These are phyloP conservation scores for Glycyrrhiza uralensis DNA, from an alignment of 306 rosid species.

Conservation along the genomic window DNA sequence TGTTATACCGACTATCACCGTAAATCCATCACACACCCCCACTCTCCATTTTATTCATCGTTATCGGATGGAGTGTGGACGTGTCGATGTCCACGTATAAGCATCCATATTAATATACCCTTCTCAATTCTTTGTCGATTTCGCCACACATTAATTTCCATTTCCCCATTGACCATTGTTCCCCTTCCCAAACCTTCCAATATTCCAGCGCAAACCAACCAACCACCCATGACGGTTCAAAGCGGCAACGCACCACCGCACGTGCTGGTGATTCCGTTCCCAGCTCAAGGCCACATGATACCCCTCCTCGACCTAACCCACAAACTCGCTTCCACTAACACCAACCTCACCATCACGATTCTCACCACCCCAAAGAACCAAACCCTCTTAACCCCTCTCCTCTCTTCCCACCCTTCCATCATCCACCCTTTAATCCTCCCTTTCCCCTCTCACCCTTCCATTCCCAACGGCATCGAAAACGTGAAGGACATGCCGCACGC, in stretches of 20 bases:
- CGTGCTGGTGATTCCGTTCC: constrained; percentile 25
- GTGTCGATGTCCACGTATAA: too few relatives aligned
- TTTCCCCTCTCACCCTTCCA: constrained; percentile 42
- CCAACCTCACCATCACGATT: constrained; percentile 22
- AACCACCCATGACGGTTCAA: neutral
- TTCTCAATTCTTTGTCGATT: too few relatives aligned
- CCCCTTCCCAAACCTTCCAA: neutral
- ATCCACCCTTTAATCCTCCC: constrained; percentile 33
- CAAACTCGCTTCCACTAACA: constrained; percentile 7
- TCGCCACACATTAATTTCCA: too few relatives aligned
- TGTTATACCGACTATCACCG: too few relatives aligned
- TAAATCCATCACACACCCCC: too few relatives aligned
- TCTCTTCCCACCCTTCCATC: constrained; percentile 12
- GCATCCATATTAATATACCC: too few relatives aligned
- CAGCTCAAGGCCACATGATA: constrained; percentile 39
- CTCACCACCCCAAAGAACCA: constrained; percentile 29
- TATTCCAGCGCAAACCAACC: neutral
- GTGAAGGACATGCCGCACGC: constrained; percentile 30
- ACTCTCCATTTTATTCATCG: too few relatives aligned
- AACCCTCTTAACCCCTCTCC: constrained; percentile 11
- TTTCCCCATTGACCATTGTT: too few relatives aligned
- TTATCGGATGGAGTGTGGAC: too few relatives aligned
- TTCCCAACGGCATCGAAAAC: constrained; percentile 51
- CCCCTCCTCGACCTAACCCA: constrained; percentile 35
- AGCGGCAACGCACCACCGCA: neutral